Conservation (phyloP, 768 basidiomycete genomes). For the Coprinopsis marcescibilis region DNA sequence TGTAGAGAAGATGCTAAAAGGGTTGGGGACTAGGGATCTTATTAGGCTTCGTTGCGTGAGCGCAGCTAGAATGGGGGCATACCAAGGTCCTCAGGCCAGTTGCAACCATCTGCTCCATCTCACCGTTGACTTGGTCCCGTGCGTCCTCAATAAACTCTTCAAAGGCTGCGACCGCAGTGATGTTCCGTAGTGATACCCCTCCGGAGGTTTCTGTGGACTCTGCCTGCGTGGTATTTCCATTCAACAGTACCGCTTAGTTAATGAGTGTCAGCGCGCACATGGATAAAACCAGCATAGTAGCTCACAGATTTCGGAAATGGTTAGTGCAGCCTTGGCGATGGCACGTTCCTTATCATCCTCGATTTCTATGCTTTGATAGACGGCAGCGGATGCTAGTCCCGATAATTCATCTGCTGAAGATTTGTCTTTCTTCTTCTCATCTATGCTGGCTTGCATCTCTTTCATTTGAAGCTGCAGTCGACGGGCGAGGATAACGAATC, state of each 20-base stretch:
- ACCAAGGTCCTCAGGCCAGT: slow-evolving; percentile 75
- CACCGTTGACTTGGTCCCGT: slow-evolving; percentile 60
- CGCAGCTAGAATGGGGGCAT: slow-evolving; percentile 19
- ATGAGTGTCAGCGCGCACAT: slow-evolving; percentile 7
- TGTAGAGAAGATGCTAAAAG: slow-evolving; percentile 90
- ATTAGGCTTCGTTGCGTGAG: slow-evolving; percentile 5
- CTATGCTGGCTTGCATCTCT: slow-evolving; percentile 42
- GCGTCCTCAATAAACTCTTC: slow-evolving; percentile 69
- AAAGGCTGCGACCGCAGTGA: slow-evolving; percentile 66
- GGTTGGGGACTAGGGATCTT: slow-evolving; percentile 67
- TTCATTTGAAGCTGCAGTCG: slow-evolving; percentile 83
- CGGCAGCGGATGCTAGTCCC: slow-evolving; percentile 14
- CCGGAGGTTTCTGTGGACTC: slow-evolving; percentile 15
- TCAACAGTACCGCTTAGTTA: slow-evolving; percentile 43
- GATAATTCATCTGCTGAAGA: slow-evolving; percentile 15
- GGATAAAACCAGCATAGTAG: slow-evolving; percentile 9
- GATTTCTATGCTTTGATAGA: slow-evolving; percentile 29
- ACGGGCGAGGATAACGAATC: slow-evolving; percentile 79
- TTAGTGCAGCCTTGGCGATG: slow-evolving; percentile 92
- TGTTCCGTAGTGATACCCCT: slow-evolving; percentile 57
- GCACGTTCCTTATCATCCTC: slow-evolving; percentile 83
- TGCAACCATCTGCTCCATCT: slow-evolving; percentile 91
- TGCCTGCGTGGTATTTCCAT: slow-evolving; percentile 28
- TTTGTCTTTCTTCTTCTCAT: slow-evolving; percentile 12
- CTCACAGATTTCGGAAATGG: slow-evolving; percentile 85